phyloP scores from a whole-genome alignment of 2,329 filamentous ascomycete species.

The Stemphylium beticola region DNA sequence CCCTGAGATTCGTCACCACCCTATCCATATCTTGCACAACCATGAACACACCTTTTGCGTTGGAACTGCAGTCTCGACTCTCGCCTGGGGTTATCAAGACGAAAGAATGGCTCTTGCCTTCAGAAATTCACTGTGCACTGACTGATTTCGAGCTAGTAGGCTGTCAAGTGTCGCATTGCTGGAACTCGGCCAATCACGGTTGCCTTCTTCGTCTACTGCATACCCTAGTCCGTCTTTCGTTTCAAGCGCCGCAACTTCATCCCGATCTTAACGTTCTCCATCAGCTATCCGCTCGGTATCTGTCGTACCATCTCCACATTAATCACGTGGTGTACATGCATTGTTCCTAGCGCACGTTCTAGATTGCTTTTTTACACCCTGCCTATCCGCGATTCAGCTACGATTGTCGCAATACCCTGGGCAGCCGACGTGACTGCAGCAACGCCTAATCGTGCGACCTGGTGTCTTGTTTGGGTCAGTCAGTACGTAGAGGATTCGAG shows the following conservation, averaged over 20 bases:
- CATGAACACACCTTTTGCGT: background rate
- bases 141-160: background rate
- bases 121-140: background rate
- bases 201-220: background rate
- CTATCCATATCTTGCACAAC: background rate
- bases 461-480: background rate
- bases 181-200: constrained; percentile 3
- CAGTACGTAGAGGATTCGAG: background rate
- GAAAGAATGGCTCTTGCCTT: background rate
- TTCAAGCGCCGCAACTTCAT: constrained; percentile 1
- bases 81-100: background rate
- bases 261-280: background rate
- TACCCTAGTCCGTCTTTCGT: constrained; percentile 7
- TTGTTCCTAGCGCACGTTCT: background rate
- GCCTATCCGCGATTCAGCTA: background rate
- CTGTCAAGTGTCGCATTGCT: background rate
- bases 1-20: background rate
- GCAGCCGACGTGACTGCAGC: background rate
- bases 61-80: no score
- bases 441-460: background rate
- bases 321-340: background rate
- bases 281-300: constrained; percentile 1
- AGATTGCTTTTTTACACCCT: background rate
- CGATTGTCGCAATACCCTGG: background rate
- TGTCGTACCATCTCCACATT: background rate